Percentiles rank a stretch among this genome's conserved stretches.
Evolutionary conservation across 768 basidiomycete species (phyloP).

Genomic region (Tylopilus intermedius): DNA sequence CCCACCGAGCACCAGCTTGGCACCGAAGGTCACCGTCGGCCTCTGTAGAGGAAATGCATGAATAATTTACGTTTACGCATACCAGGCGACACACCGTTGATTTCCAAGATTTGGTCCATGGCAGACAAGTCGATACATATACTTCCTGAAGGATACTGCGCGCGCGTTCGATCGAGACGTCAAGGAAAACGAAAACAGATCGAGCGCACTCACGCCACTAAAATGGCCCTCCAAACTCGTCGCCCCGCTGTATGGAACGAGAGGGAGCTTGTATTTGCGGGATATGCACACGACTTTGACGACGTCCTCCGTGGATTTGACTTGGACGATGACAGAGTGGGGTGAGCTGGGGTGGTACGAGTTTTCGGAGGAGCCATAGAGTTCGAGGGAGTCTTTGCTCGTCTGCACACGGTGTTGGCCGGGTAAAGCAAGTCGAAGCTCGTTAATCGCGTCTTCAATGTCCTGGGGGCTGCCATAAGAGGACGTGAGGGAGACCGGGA

Average conservation of each 20-base stretch:
- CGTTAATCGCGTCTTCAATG: conserved; percentile 43
- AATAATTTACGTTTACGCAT: background rate
- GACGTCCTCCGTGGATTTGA: conserved; percentile 73
- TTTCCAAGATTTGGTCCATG: conserved; percentile 62
- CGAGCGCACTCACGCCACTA: conserved; percentile 48
- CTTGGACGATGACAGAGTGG: conserved; percentile 55
- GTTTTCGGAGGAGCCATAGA: conserved; percentile 64
- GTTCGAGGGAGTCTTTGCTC: conserved; percentile 44
- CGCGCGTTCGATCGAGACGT: conserved; percentile 1
- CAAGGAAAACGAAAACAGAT: background rate
- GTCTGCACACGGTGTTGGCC: conserved; percentile 46
- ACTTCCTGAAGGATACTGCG: conserved; percentile 43
- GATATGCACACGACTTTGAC: conserved; percentile 76
- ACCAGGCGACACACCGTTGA: conserved; percentile 42
- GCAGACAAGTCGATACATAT: conserved; percentile 63
- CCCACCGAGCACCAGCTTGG: conserved; percentile 75
- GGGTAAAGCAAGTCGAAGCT: conserved; percentile 45
- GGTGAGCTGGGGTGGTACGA: conserved; percentile 60
- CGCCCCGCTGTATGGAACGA: conserved; percentile 79
- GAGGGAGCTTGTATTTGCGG: conserved; percentile 65
- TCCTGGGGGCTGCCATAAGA: conserved; percentile 40
- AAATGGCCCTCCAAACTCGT: conserved; percentile 88
- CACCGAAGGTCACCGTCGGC: conserved; percentile 70
- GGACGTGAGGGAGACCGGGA: conserved; percentile 7
- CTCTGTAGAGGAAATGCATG: conserved; percentile 36